Percentiles rank a stretch among this genome's conserved stretches.
Evolutionary conservation across 257 asterid species (phyloP).

Genomic region (Vinca minor): DNA sequence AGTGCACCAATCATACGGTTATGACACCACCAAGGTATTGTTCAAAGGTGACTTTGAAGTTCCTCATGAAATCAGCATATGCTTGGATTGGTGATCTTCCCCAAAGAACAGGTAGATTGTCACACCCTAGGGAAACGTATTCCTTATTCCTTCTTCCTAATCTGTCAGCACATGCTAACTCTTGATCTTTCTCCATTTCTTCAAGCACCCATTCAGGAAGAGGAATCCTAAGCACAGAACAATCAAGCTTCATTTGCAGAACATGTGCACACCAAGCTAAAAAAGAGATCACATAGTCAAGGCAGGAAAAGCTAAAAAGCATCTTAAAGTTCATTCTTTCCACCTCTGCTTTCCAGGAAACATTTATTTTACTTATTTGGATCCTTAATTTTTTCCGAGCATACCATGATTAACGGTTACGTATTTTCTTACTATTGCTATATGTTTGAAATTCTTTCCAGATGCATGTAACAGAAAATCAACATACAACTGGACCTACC

Average conservation of each 20-base stretch:
- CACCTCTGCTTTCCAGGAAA: not conserved
- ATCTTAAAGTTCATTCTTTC: not conserved
- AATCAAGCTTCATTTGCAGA: constrained; percentile 21
- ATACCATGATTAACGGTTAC: not conserved
- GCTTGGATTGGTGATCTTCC: constrained; percentile 82
- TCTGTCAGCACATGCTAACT: constrained; percentile 56
- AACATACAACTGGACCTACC: not conserved
- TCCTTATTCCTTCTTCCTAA: constrained; percentile 59
- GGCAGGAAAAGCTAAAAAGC: not conserved
- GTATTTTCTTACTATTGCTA: not conserved
- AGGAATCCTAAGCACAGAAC: constrained; percentile 54
- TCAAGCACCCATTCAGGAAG: constrained; percentile 78
- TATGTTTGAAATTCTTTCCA: not conserved
- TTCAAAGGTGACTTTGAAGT: constrained; percentile 56
- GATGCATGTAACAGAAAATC: not conserved
- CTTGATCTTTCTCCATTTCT: constrained; percentile 56
- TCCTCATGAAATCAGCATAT: constrained; percentile 70
- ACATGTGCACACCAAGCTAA: not conserved
- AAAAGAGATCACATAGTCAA: too few relatives aligned
- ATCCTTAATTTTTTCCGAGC: not conserved
- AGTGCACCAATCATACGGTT: constrained; percentile 35
- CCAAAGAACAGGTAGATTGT: constrained; percentile 51
- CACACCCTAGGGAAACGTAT: constrained; percentile 74
- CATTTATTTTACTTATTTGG: not conserved
- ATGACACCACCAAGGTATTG: constrained; percentile 59